phyloP scores from a whole-genome alignment of 1,284 basidiomycete genomes.

The Leccinum subfulvum region DNA sequence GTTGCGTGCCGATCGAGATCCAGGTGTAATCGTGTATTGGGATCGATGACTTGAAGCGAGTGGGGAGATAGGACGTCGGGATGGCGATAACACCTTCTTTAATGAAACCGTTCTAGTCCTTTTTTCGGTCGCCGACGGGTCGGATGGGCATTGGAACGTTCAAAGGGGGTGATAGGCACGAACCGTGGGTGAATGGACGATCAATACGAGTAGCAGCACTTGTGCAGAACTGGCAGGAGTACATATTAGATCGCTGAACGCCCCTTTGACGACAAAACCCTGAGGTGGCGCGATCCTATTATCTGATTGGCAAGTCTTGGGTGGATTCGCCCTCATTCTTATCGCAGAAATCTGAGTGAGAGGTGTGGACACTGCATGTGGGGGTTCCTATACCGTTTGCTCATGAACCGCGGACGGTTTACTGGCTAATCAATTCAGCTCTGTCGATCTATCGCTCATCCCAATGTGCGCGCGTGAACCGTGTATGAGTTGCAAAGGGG shows the following conservation, averaged over 20 bases:
- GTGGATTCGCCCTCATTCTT: not conserved
- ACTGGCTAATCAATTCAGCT: not conserved
- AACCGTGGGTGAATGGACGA: not conserved
- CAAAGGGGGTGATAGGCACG: not conserved
- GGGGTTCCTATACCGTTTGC: not conserved
- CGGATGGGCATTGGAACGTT: not conserved
- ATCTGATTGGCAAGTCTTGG: not conserved
- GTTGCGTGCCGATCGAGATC: not conserved
- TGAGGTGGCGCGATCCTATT: not conserved
- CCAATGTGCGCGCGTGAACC: not conserved
- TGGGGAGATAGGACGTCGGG: not conserved
- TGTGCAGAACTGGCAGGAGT: not conserved
- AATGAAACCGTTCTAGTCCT: not conserved
- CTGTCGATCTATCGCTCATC: not conserved
- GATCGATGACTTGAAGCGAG: conserved; percentile 8
- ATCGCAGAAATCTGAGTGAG: not conserved
- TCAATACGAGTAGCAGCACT: not conserved
- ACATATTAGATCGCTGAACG: not conserved
- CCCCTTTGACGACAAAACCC: not conserved
- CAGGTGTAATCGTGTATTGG: not conserved
- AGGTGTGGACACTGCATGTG: not conserved
- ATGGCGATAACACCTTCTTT: not conserved
- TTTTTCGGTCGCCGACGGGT: not conserved
- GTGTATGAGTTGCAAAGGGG: not conserved
- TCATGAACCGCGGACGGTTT: not conserved